phyloP scores from a whole-genome alignment of 2,329 filamentous ascomycete species.

The Dryadomyces quercivorus region DNA sequence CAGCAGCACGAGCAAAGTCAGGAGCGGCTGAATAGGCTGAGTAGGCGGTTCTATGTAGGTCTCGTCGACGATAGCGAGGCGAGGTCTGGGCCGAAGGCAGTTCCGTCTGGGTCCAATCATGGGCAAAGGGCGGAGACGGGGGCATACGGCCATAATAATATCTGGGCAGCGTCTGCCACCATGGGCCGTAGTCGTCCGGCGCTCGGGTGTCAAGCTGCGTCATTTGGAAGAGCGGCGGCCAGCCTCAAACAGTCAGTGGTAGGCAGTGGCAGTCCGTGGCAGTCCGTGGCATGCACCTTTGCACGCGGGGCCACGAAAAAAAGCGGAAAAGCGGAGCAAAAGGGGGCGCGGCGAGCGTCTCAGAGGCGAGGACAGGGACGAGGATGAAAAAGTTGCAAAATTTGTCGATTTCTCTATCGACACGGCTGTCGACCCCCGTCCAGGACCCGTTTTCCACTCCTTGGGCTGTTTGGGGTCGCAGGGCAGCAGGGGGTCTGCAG shows the following conservation, averaged over 20 bases:
- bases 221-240: conserved; percentile 19
- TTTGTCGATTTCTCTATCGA: too few relatives aligned
- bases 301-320: not conserved
- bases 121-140: conserved; percentile 13
- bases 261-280: too few relatives aligned
- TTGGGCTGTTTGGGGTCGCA: too few relatives aligned
- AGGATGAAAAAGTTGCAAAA: too few relatives aligned
- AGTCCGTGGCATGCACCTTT: too few relatives aligned
- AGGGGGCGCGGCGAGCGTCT: too few relatives aligned
- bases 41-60: conserved; percentile 14
- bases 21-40: conserved; percentile 12
- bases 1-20: conserved; percentile 3
- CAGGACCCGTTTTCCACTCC: too few relatives aligned
- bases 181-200: conserved; percentile 14
- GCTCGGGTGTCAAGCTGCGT: conserved; percentile 17
- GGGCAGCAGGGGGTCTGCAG: not conserved
- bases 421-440: too few relatives aligned
- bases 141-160: not conserved
- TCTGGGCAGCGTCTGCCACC: conserved; percentile 15
- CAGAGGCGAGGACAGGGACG: too few relatives aligned
- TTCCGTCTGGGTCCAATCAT: conserved; percentile 18
- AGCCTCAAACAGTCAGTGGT: conserved; percentile 13
- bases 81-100: conserved; percentile 15
- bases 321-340: not conserved
- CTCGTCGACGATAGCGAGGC: conserved; percentile 18